Evolutionary conservation across 1,284 basidiomycete species (phyloP), one percentile per base, ranked within the genome.

Genomic region (Heterobasidion annosum): DNA sequence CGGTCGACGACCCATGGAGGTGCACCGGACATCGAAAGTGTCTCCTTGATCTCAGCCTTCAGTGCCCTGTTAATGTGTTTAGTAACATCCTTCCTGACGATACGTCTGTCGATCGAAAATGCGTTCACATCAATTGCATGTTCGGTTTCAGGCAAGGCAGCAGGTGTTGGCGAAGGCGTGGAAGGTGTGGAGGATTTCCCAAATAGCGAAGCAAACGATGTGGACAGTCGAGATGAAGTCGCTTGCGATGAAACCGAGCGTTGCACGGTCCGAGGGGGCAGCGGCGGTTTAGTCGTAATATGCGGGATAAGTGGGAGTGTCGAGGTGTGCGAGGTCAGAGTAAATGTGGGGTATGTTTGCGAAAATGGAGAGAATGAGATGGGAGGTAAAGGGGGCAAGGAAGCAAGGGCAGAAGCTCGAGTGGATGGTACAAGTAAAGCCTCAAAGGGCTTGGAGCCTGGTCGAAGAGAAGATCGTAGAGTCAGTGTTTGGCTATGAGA

Each of bases 301-400:
- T 81, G 78, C 0, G 85, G 82, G 1, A 88, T 89, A 13, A 93
- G 73, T 1, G 88, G 81, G 0, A 93, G 75, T 0, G 74, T 69
- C 0, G 79, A 61, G 0, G 76, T 72, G 52, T 83, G 74, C 0
- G 74, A 67, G 0, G 78, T 74, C 3, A 85, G 59, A 0, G 69
- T 63, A 59, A 76, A 83, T 8, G 73, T 70, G 2, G 86, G 86
- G 63, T 83, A 90, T 47, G 59, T 55, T 18, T 57, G 58, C 48
- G 63, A 56, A 54, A 69, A 57, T 65, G 53, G 59, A 62, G 66
- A 57, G 57, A 65, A 54, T 54, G 66, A 59, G 43, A 65, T 16
- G 35, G 54, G 48, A 7, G 82, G 71, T 2, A 81, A 71, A 8
- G 80, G 77, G 15, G 77, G 73, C 8, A 82, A 70, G 16, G 76